Percentiles rank a stretch among this genome's conserved stretches.
These are phyloP conservation scores for Sugiyamaella castrensis DNA, from an alignment of 1,139 yeast species.

Conservation along the genomic window DNA sequence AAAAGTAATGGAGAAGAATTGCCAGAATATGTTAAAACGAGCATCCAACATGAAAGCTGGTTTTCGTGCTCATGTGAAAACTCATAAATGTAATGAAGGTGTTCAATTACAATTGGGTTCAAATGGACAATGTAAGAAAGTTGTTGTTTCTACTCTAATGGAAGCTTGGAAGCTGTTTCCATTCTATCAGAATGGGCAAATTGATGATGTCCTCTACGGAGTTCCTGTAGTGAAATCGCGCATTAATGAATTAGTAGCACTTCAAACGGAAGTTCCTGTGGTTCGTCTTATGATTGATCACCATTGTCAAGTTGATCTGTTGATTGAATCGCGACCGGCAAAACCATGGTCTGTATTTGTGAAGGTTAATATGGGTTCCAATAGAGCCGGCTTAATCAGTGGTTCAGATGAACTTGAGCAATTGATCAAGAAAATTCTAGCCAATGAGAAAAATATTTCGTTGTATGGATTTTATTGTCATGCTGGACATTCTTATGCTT, in stretches of 20 bases:
- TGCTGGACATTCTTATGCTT: slow-evolving; percentile 71
- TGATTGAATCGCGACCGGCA: slow-evolving; percentile 41
- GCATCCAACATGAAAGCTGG: slow-evolving; percentile 51
- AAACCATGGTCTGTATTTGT: slow-evolving; percentile 46
- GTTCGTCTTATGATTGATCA: slow-evolving; percentile 60
- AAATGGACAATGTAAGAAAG: slow-evolving; percentile 38
- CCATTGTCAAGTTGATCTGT: slow-evolving; percentile 50
- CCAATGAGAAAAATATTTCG: slow-evolving; percentile 17
- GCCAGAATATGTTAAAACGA: slow-evolving; percentile 28
- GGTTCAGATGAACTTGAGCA: slow-evolving; percentile 34
- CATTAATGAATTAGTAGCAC: slow-evolving; percentile 48
- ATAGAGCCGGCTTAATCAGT: slow-evolving; percentile 44
- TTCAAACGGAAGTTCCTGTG: slow-evolving; percentile 30
- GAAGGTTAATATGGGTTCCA: slow-evolving; percentile 49
- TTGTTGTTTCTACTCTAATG: slow-evolving; percentile 67
- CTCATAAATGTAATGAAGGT: slow-evolving; percentile 61
- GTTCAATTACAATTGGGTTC: slow-evolving; percentile 43
- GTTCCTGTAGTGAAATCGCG: slow-evolving; percentile 58
- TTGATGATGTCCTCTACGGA: slow-evolving; percentile 64
- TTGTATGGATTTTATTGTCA: slow-evolving; percentile 73
- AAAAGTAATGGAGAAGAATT: slow-evolving; percentile 24
- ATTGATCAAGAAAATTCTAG: slow-evolving; percentile 30
- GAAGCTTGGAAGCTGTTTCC: slow-evolving; percentile 61
- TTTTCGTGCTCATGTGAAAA: slow-evolving; percentile 71
- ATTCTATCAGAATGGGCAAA: slow-evolving; percentile 43